These are phyloP conservation scores for Oxyria digyna DNA, from an alignment of 148 eudicot genomes.

Conservation along the genomic window DNA sequence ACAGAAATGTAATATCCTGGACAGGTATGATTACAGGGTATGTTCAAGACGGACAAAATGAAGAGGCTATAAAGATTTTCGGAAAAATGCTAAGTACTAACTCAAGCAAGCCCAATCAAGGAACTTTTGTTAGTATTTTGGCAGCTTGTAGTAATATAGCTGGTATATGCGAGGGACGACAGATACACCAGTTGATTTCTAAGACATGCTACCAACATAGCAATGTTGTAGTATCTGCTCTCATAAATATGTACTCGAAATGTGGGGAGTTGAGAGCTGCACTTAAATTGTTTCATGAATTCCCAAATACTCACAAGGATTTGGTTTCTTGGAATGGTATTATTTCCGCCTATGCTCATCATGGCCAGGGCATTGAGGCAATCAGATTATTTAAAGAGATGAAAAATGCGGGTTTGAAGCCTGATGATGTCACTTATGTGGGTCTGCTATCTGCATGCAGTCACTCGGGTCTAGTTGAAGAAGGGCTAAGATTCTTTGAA, in stretches of 20 bases:
- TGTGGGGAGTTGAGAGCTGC: conserved; percentile 23
- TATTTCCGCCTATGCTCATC: conserved; percentile 31
- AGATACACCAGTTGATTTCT: conserved; percentile 27
- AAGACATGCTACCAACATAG: conserved; percentile 21
- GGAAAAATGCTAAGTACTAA: conserved; percentile 7
- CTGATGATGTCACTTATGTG: conserved; percentile 26
- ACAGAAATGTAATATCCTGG: conserved; percentile 28
- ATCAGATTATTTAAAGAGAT: conserved; percentile 22
- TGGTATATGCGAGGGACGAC: conserved; percentile 22
- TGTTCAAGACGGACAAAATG: conserved; percentile 18
- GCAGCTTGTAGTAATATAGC: conserved; percentile 28
- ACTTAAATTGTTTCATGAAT: conserved; percentile 18
- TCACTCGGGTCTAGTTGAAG: conserved; percentile 25
- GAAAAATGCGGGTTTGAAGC: conserved; percentile 13
- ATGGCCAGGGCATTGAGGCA: conserved; percentile 22
- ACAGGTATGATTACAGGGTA: conserved; percentile 25
- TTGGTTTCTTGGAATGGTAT: conserved; percentile 28
- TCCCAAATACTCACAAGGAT: conserved; percentile 12
- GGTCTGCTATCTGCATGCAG: conserved; percentile 31
- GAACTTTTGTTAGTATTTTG: conserved; percentile 24
- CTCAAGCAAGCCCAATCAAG: conserved; percentile 20
- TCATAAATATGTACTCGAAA: conserved; percentile 27
- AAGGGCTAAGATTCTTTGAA: conserved; percentile 23
- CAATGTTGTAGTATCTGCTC: conserved; percentile 19
- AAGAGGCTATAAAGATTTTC: conserved; percentile 22